Evolutionary conservation across 352 stramenopile species (phyloP).

Genomic region (Blastocystis hominis): DNA sequence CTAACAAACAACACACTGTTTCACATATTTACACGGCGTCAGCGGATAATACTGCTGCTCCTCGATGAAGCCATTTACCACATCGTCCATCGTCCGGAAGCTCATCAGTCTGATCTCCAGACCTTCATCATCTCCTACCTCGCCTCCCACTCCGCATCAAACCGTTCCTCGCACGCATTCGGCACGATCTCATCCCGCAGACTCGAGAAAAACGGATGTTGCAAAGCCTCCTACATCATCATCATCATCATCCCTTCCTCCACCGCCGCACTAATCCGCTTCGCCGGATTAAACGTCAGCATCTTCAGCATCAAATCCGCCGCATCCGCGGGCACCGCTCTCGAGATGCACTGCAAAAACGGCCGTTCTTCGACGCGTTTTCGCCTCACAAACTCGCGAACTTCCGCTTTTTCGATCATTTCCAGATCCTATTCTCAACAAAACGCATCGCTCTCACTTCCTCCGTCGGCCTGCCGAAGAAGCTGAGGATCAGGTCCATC

Average conservation of each 20-base stretch:
- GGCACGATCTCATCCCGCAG: background rate
- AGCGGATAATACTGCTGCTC: constrained; percentile 29
- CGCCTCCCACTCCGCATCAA: background rate
- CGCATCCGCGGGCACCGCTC: background rate
- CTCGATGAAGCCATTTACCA: background rate
- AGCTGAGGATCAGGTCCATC: background rate
- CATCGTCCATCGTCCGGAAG: background rate
- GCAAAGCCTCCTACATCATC: background rate
- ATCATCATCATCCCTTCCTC: too few species aligned
- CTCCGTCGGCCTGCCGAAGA: background rate
- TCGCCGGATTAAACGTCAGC: constrained; percentile 15
- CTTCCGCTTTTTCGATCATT: constrained; percentile 10
- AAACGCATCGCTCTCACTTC: background rate
- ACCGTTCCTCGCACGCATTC: background rate
- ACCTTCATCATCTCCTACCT: background rate
- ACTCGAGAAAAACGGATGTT: constrained; percentile 32
- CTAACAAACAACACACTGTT: constrained; percentile 30
- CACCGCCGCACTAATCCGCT: background rate
- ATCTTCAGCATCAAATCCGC: background rate
- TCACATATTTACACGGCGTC: constrained; percentile 1
- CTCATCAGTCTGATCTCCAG: background rate
- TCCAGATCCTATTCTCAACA: constrained; percentile 1
- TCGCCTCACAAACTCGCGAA: background rate
- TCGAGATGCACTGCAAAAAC: background rate
- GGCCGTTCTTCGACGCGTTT: background rate